phyloP scores from a whole-genome alignment of 2,329 filamentous ascomycete genomes.

The Ceratocystis cacaofunesta region DNA sequence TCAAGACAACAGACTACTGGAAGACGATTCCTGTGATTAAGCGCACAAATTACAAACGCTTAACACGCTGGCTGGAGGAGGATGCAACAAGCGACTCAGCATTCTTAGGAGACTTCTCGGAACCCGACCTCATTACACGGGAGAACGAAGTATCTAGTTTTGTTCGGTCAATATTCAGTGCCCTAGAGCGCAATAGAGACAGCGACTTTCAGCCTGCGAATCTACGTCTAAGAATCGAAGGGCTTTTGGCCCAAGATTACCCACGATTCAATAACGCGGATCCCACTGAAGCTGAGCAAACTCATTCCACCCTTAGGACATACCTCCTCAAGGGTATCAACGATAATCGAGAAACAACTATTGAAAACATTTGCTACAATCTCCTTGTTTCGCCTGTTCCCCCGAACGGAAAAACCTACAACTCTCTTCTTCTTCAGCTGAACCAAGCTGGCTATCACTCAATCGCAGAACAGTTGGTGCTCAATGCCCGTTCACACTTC shows the following conservation, averaged over 20 bases:
- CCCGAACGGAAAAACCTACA: conserved; percentile 55
- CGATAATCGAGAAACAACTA: conserved; percentile 13
- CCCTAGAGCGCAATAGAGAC: conserved; percentile 1
- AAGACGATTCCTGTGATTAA: conserved; percentile 15
- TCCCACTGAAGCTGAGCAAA: neutral
- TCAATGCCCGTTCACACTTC: conserved; percentile 16
- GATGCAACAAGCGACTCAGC: neutral
- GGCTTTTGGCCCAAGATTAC: conserved; percentile 12
- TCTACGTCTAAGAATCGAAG: conserved; percentile 10
- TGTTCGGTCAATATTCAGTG: conserved; percentile 13
- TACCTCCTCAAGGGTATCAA: conserved; percentile 13
- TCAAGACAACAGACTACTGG: conserved; percentile 11
- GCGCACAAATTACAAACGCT: conserved; percentile 15
- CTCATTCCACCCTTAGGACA: conserved; percentile 8
- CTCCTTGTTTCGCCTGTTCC: conserved; percentile 46
- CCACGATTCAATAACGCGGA: conserved; percentile 7
- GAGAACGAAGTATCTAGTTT: conserved; percentile 13
- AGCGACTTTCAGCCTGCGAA: neutral
- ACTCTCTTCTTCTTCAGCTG: conserved; percentile 54
- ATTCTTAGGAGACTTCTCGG: conserved; percentile 5
- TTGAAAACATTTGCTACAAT: conserved; percentile 47
- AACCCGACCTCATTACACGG: neutral
- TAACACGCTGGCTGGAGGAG: conserved; percentile 12
- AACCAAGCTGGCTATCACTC: conserved; percentile 34
- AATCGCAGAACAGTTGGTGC: conserved; percentile 35